Percentiles rank a stretch among this genome's conserved stretches.
These are phyloP conservation scores for Yamadazyma olivae DNA, from an alignment of 805 yeast genomes.

Conservation along the genomic window DNA sequence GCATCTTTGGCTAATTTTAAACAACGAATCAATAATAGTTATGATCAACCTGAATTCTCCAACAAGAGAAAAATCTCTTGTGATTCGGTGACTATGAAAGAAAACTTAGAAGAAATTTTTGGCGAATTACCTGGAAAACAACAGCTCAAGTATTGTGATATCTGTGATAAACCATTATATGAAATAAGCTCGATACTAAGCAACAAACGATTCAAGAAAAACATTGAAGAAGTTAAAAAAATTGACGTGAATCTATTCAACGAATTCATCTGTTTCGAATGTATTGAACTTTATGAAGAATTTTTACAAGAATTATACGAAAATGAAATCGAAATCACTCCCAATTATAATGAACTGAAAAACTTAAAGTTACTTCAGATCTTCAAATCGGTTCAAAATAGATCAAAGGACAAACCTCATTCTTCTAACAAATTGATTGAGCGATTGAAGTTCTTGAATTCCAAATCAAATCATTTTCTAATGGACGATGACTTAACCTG, in stretches of 20 bases:
- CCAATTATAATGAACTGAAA: slow-evolving; percentile 9
- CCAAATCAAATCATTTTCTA: slow-evolving; percentile 8
- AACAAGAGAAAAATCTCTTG: slow-evolving; percentile 9
- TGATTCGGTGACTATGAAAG: slow-evolving; percentile 10
- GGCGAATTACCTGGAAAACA: slow-evolving; percentile 38
- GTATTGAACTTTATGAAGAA: slow-evolving; percentile 56
- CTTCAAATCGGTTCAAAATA: slow-evolving; percentile 12
- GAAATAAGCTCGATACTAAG: slow-evolving; percentile 48
- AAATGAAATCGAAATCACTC: neutral
- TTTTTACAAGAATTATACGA: slow-evolving; percentile 38
- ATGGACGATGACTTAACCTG: slow-evolving; percentile 9
- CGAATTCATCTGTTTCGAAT: slow-evolving; percentile 63
- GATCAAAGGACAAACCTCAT: slow-evolving; percentile 8
- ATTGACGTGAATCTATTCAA: slow-evolving; percentile 18
- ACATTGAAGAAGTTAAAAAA: slow-evolving; percentile 3
- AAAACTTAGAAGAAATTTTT: slow-evolving; percentile 34
- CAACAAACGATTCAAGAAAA: slow-evolving; percentile 10
- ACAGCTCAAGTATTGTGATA: slow-evolving; percentile 51
- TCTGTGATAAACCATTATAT: slow-evolving; percentile 68
- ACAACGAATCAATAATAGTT: slow-evolving; percentile 10
- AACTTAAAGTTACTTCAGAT: slow-evolving; percentile 13
- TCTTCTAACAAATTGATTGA: slow-evolving; percentile 12
- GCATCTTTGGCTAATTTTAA: slow-evolving; percentile 39
- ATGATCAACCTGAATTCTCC: neutral
- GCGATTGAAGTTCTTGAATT: slow-evolving; percentile 11